Base-by-base conservation (phyloP, 768 basidiomycete species). In the Russula ochroleuca region DNA sequence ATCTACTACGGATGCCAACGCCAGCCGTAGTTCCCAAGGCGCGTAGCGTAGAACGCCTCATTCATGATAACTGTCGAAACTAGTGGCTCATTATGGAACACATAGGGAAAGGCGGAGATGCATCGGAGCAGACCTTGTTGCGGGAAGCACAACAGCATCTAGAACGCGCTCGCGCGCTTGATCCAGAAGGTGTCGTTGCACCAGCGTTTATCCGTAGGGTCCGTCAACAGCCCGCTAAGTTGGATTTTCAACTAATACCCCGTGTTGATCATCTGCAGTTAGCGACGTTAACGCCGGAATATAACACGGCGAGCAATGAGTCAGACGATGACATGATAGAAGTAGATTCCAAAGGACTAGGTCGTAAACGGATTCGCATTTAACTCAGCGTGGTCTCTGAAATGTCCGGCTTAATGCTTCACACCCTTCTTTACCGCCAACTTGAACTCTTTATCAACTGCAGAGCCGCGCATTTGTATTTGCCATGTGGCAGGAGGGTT, bases 81-180 rank as follows among this genome's bases (percentile, higher is more conserved):
- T 25, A 33, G 35, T 25, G 28, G 35, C 17, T 49, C 37, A 45
- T 63, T 43, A 28, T 33, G n/a, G n/a, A 47, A 47, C 8, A 17
- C 9, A 28, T 28, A 56, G 50, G 31, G 19, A 33, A 37, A 49
- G 17, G 8, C 17, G 23, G 0, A 37, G 52, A 43, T 14, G 25
- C 40, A 33, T 70, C 67, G 63, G 75, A 81, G 67, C 64, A 69
- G 7, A 68, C 65, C 55, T 69, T 80, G 53, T 62, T 85, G 1
- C 77, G 83, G 63, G 78, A 85, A 63, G 83, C 90, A 45, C 83
- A 82, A 70, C 75, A 81, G 15, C 85, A 87, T 71, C 78, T 92
- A 28, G 83, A 86, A 68, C 85, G 84, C 50, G 85, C 87, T 45
- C 79, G 77, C 67, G 69, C 73, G 4, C 72, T 91, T 41, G 87